Conservation (phyloP, 2,329 filamentous ascomycete species). For the Calycina marina region DNA sequence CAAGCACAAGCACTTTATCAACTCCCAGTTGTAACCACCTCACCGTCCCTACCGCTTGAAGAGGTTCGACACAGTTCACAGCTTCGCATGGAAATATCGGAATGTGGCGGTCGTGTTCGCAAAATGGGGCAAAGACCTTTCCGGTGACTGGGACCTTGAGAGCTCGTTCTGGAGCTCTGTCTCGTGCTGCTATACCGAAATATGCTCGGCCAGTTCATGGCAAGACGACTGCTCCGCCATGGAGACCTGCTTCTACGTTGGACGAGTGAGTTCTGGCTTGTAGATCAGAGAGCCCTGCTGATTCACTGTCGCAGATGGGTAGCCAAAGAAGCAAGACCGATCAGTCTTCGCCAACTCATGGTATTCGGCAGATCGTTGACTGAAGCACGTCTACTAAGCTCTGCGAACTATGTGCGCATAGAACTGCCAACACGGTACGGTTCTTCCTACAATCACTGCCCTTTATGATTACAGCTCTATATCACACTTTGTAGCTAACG, state of each 20-base stretch:
- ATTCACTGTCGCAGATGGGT: slow-evolving; percentile 58
- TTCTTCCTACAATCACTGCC: too few relatives aligned
- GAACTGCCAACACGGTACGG: slow-evolving; percentile 71
- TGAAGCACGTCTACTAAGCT: slow-evolving; percentile 77
- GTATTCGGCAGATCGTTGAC: slow-evolving; percentile 93
- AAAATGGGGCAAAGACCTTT: slow-evolving; percentile 19
- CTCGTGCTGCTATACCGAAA: slow-evolving; percentile 5
- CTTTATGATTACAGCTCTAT: too few relatives aligned
- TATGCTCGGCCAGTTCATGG: slow-evolving; percentile 8
- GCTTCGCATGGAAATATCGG: slow-evolving; percentile 21
- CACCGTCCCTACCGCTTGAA: too few relatives aligned
- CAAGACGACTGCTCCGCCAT: slow-evolving; percentile 28
- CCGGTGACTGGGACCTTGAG: slow-evolving; percentile 17
- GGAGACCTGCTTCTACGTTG: slow-evolving; percentile 48
- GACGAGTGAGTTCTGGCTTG: slow-evolving; percentile 40
- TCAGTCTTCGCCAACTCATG: slow-evolving; percentile 89
- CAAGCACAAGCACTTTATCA: too few relatives aligned
- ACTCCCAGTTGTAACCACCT: too few relatives aligned
- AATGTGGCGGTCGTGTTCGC: slow-evolving; percentile 23
- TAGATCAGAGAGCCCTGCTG: slow-evolving; percentile 1
- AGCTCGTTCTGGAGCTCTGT: slow-evolving; percentile 11
- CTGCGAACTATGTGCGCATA: slow-evolving; percentile 92
- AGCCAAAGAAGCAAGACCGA: slow-evolving; percentile 80
- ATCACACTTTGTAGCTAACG: slow-evolving; percentile 1
- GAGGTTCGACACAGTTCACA: too few relatives aligned